Conservation (phyloP, 2,329 filamentous ascomycete genomes). For the Rutstroemia sp. region DNA sequence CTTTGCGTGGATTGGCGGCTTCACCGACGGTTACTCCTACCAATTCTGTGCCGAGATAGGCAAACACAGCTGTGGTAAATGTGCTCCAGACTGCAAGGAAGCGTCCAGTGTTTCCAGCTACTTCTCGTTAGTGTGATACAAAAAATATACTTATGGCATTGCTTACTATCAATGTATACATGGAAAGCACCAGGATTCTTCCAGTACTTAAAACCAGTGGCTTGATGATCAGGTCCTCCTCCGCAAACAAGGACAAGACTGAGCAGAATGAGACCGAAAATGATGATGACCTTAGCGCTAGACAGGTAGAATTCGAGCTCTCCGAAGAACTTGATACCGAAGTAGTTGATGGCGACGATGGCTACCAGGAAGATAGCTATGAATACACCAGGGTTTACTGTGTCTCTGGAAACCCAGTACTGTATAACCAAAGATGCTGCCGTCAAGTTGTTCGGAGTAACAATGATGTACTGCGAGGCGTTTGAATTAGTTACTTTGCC, state of each 20-base stretch:
- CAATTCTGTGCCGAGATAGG: conserved; percentile 57
- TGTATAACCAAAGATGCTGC: conserved; percentile 72
- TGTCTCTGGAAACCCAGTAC: conserved; percentile 59
- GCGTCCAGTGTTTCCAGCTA: conserved; percentile 33
- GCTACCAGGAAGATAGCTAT: conserved; percentile 62
- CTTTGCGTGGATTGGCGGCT: conserved; percentile 54
- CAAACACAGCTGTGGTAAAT: conserved; percentile 44
- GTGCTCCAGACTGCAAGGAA: conserved; percentile 55
- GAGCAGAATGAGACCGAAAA: conserved; percentile 59
- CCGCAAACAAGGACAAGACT: conserved; percentile 56
- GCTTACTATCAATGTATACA: conserved; percentile 30
- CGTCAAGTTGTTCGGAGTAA: conserved; percentile 78
- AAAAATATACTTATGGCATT: not conserved
- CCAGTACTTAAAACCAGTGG: conserved; percentile 46
- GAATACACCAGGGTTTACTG: conserved; percentile 70
- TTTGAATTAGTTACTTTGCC: not conserved
- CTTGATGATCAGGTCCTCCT: conserved; percentile 50
- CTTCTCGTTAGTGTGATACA: conserved; percentile 31
- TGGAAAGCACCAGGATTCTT: conserved; percentile 35
- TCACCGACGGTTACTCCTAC: conserved; percentile 56
- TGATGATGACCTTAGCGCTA: conserved; percentile 53
- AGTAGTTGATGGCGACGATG: conserved; percentile 61
- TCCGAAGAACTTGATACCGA: conserved; percentile 33
- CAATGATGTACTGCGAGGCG: conserved; percentile 66
- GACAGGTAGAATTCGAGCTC: conserved; percentile 50